These are phyloP conservation scores for Thraustochytrium striatum DNA, from an alignment of 352 stramenopile genomes.

Conservation along the genomic window DNA sequence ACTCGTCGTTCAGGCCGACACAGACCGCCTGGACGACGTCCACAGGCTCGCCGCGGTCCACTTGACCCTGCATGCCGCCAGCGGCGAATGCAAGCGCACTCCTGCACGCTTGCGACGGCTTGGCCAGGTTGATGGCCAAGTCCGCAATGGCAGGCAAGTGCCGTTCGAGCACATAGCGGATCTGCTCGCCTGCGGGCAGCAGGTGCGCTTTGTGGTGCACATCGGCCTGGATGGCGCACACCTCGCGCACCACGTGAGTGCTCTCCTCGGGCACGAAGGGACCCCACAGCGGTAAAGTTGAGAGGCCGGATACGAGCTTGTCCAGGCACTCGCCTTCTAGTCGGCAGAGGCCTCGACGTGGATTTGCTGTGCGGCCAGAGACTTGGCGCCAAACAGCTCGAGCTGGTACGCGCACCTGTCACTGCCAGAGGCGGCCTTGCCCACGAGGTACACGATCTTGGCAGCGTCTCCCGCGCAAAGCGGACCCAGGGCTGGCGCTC, in stretches of 20 bases:
- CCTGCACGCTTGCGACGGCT: neutral
- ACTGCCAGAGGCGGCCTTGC: neutral
- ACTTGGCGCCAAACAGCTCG: neutral
- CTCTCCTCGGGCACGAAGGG: conserved; percentile 10
- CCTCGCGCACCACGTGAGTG: neutral
- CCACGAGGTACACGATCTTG: conserved; percentile 19
- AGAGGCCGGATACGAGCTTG: neutral
- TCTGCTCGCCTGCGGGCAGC: neutral
- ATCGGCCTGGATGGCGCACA: neutral
- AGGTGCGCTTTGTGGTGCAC: neutral
- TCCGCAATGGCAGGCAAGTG: conserved; percentile 10
- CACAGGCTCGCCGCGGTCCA: neutral
- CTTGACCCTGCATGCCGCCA: neutral
- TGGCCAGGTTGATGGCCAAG: conserved; percentile 14
- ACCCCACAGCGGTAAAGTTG: conserved; percentile 32
- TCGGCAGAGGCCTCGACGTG: neutral
- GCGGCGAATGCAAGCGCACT: neutral
- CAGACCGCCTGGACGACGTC: neutral
- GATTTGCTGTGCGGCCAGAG: neutral
- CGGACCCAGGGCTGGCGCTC: neutral
- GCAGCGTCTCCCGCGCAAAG: conserved; percentile 17
- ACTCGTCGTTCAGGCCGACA: neutral
- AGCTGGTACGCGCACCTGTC: conserved; percentile 23
- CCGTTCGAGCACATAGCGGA: neutral
- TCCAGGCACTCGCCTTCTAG: neutral